These are phyloP conservation scores for Caryopteris hybrid DNA, from an alignment of 305 asterid genomes.

Conservation along the genomic window DNA sequence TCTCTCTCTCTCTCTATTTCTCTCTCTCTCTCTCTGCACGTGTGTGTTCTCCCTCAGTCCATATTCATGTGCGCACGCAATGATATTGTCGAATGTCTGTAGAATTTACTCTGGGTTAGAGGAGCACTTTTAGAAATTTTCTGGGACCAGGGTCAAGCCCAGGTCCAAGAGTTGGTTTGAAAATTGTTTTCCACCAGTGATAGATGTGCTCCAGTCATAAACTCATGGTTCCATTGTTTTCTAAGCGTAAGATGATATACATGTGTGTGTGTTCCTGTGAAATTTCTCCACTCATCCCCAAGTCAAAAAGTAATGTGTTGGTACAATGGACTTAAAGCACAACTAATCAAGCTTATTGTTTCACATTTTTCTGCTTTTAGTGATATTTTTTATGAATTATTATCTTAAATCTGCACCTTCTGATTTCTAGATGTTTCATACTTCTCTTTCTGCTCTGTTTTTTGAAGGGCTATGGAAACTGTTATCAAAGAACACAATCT, in stretches of 20 bases:
- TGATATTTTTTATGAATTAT: conserved; percentile 5
- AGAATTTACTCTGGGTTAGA: conserved; percentile 25
- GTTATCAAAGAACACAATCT: conserved; percentile 90
- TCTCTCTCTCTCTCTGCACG: background rate
- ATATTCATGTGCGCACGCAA: background rate
- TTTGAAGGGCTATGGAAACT: conserved; percentile 97
- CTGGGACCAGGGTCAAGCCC: conserved; percentile 18
- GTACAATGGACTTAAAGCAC: background rate
- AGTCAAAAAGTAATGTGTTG: background rate
- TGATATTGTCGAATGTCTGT: no score
- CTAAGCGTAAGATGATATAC: conserved; percentile 12
- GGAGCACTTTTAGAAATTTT: conserved; percentile 37
- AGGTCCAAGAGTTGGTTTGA: conserved; percentile 15
- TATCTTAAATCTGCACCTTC: background rate
- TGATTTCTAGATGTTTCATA: background rate
- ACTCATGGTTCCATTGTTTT: conserved; percentile 38
- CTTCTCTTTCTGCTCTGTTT: conserved; percentile 15
- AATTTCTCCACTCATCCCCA: conserved; percentile 1
- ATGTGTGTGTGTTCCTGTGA: background rate
- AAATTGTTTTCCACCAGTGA: conserved; percentile 37
- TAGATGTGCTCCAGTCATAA: conserved; percentile 40
- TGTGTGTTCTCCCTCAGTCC: background rate
- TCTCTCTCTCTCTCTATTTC: background rate
- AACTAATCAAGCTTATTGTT: conserved; percentile 1
- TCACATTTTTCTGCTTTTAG: conserved; percentile 4